Percentiles rank a stretch among this genome's conserved stretches.
These are phyloP conservation scores for Starmera amethionina DNA, from an alignment of 805 yeast genomes.

Conservation along the genomic window DNA sequence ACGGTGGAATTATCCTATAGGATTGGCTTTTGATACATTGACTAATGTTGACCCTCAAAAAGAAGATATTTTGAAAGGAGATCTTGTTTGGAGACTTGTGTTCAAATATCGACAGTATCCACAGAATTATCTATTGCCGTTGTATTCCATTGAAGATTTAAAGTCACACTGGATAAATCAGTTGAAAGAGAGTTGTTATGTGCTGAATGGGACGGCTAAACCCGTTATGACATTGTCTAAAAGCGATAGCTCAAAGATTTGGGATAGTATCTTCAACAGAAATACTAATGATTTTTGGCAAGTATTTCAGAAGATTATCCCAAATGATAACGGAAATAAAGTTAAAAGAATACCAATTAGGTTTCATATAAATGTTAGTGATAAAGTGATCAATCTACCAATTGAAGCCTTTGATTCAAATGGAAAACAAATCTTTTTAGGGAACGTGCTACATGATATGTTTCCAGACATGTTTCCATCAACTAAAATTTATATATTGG, in stretches of 20 bases:
- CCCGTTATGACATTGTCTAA: conserved; percentile 70
- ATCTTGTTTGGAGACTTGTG: conserved; percentile 36
- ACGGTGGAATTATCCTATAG: conserved; percentile 66
- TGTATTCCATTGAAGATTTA: conserved; percentile 21
- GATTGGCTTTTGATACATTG: conserved; percentile 50
- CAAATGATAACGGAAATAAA: conserved; percentile 10
- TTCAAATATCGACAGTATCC: conserved; percentile 37
- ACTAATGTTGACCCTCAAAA: conserved; percentile 26
- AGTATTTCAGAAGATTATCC: conserved; percentile 13
- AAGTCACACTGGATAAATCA: conserved; percentile 62
- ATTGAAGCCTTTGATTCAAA: conserved; percentile 5
- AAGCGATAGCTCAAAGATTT: conserved; percentile 45
- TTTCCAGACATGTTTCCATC: conserved; percentile 40
- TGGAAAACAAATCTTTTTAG: conserved; percentile 21
- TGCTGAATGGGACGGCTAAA: conserved; percentile 69
- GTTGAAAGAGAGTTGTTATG: conserved; percentile 72
- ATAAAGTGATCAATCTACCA: conserved; percentile 26
- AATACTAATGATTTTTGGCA: conserved; percentile 19
- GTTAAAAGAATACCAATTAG: conserved; percentile 37
- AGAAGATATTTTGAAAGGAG: conserved; percentile 5
- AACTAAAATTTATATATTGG: conserved; percentile 23
- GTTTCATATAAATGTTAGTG: conserved; percentile 31
- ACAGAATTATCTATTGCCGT: conserved; percentile 30
- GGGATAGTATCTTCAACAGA: conserved; percentile 38
- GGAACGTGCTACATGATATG: conserved; percentile 26